A percentile compares a stretch with the other conserved stretches of the same genome.
Evolutionary conservation across 108 stramenopile species (phyloP).

Genomic region (Pseudonitzschia multiseries): DNA sequence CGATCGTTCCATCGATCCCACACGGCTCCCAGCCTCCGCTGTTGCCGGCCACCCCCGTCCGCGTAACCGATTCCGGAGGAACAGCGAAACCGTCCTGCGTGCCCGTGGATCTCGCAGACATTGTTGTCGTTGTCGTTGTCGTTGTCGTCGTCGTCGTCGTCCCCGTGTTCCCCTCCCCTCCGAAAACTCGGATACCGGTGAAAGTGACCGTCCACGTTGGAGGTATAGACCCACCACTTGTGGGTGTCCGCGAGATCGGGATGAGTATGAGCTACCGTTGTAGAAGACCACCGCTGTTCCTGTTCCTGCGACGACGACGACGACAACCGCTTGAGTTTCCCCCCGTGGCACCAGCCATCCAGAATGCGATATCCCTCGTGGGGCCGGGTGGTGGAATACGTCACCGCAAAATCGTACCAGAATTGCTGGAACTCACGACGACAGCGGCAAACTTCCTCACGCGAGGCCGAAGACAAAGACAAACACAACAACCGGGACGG

Average conservation of each 20-base stretch:
- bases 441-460: too few species aligned
- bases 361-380: constrained; percentile 58
- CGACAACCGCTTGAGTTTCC: constrained; percentile 21
- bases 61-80: constrained; percentile 5
- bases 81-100: not conserved
- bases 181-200: constrained; percentile 30
- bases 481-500: not conserved
- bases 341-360: constrained; percentile 50
- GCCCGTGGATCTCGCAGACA: not conserved
- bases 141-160: too few species aligned
- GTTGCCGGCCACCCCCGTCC: not conserved
- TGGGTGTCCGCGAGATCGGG: not conserved
- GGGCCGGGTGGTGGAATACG: constrained; percentile 41
- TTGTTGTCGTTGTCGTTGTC: not conserved
- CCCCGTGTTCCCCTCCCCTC: not conserved
- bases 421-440: constrained; percentile 3
- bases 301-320: too few species aligned
- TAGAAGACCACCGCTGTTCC: too few species aligned
- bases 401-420: not conserved
- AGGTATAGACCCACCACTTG: constrained; percentile 56
- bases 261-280: not conserved
- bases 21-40: not conserved
- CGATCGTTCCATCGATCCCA: constrained; percentile 2
- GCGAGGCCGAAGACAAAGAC: too few species aligned
- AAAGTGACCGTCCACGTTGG: constrained; percentile 63